Evolutionary conservation across 352 stramenopile species (phyloP), one percentile per base, ranked within the genome.

Genomic region (Phytophthora hybrid): DNA sequence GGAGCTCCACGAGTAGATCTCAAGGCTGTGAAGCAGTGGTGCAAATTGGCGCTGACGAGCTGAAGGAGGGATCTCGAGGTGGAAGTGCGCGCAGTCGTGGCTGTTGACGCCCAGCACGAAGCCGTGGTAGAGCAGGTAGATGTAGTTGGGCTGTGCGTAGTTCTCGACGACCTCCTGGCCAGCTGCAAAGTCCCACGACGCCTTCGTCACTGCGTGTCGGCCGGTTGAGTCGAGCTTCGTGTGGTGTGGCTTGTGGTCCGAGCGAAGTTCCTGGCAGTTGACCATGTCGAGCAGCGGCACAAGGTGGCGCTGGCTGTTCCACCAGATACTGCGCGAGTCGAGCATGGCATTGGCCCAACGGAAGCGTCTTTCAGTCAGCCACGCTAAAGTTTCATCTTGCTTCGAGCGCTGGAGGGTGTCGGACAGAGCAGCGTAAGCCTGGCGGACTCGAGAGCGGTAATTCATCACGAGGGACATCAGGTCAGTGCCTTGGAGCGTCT

Each of bases 231-330:
- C 63, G 13, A 93, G 61, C 0, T 49, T 70, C 0, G 88, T 95
- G 9, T 71, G 57, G 53, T 98, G 93, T 0, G 80, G 80, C 21
- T 63, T 62, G 56, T 93, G 85, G 6, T 79, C 63, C 1, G 61
- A 58, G 3, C 76, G 63, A 26, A 86, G 72, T 53, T 91, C 82
- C 19, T 81, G 61, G 68, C 93, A 98, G 79, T 99, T 99, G 41
- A 99, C 89, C 83, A 98, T 93, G 73, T 99, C 97, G 7, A 99
- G 83, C 71, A 99, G 78, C 1, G 97, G 97, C 34, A 98, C 93
- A 11, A 99, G 81, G 51, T 99, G 93, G 13, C 93, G 84, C 53
- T 94, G 73, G 4, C 91, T 85, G 6, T 77, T 73, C 95, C 95
- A 99, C 95, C 95, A 98, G 79, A 99, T 99, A 56, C 82, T 93